A percentile compares a stretch with the other conserved stretches of the same genome.
Conservation (phyloP, 139 green algal species). For the Volvox africanus region DNA sequence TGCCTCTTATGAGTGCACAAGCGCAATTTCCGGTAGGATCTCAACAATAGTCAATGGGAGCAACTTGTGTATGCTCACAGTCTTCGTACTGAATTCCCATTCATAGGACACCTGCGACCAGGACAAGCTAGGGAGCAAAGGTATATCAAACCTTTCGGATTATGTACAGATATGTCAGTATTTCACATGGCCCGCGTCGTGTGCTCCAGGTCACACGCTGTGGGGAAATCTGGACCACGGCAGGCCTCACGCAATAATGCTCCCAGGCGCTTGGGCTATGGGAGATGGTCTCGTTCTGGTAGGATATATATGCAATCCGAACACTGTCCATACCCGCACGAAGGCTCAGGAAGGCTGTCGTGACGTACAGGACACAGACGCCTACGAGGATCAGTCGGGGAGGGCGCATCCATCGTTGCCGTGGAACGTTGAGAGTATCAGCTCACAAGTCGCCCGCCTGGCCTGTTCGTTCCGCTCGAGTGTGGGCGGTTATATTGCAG, state of each 20-base stretch:
- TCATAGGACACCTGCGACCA: no score
- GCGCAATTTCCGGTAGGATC: no score
- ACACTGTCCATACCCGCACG: no score
- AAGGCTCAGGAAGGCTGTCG: no score
- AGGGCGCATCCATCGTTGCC: background rate
- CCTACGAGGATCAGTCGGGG: background rate
- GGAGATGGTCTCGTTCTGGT: slow-evolving; percentile 23
- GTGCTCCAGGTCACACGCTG: background rate
- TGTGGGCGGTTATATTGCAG: background rate
- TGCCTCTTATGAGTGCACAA: no score
- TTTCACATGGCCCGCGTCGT: background rate
- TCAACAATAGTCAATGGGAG: no score
- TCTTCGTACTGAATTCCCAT: no score
- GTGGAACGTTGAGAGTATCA: background rate
- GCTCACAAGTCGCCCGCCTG: background rate
- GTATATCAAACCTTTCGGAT: no score
- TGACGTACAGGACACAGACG: background rate
- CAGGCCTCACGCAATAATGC: background rate
- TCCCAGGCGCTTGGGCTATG: slow-evolving; percentile 17
- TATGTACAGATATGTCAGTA: no score
- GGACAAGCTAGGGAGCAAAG: no score
- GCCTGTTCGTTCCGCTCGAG: background rate
- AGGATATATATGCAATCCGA: background rate
- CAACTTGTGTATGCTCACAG: no score
- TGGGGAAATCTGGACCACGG: background rate